Evolutionary conservation across 352 stramenopile genomes (phyloP).

Genomic region (Globisporangium uncinulatum): DNA sequence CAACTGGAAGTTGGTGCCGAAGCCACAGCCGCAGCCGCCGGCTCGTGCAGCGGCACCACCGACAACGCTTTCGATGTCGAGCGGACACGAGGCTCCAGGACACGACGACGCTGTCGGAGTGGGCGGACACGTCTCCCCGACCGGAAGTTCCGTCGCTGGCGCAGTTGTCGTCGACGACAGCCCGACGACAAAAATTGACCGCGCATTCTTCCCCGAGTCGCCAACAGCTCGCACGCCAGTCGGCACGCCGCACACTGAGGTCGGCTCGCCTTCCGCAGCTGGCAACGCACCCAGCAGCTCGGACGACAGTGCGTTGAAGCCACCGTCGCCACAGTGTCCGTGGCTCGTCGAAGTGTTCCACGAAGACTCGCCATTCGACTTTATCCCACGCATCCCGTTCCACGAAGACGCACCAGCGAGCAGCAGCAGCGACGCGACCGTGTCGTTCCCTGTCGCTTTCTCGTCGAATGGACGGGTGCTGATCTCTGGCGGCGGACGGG

Average conservation of each 20-base stretch:
- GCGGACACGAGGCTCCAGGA: not conserved
- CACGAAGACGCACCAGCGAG: constrained; percentile 38
- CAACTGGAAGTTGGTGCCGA: constrained; percentile 75
- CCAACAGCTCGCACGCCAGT: constrained; percentile 2
- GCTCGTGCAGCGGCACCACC: not conserved
- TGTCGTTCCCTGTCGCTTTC: constrained; percentile 51
- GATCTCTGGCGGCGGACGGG: constrained; percentile 63
- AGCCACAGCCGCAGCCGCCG: constrained; percentile 21
- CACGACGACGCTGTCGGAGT: not conserved
- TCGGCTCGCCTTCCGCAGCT: not conserved
- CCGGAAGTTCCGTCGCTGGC: not conserved
- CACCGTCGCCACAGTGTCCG: constrained; percentile 25
- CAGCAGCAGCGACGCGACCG: constrained; percentile 5
- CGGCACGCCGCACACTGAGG: not conserved
- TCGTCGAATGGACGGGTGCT: constrained; percentile 71
- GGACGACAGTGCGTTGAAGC: constrained; percentile 4
- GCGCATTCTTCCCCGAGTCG: constrained; percentile 2
- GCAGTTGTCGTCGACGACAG: not conserved
- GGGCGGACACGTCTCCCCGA: not conserved
- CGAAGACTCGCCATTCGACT: constrained; percentile 74
- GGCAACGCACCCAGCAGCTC: not conserved
- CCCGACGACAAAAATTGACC: not conserved
- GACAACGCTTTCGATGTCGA: not conserved
- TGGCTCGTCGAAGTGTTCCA: constrained; percentile 68
- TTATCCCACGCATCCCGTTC: constrained; percentile 72